Evolutionary conservation across 2,329 filamentous ascomycete species (phyloP), one percentile per base, ranked within the genome.

Genomic region (Colletotrichum sublineola): DNA sequence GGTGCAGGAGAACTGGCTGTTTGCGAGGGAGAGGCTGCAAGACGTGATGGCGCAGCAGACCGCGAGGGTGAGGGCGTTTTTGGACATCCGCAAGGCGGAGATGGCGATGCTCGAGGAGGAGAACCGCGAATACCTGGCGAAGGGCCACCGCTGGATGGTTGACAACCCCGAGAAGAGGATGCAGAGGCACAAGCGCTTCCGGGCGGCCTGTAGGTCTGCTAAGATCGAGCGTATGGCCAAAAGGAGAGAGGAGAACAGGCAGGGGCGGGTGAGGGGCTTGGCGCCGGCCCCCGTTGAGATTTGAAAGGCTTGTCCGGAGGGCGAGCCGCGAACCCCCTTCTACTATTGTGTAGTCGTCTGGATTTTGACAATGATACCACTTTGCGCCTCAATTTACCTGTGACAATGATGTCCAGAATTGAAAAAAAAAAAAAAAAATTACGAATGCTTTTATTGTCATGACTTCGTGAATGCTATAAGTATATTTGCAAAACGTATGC

Each of bases 71-170:
- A 74, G 76, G 33, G 85, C 85, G 7, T 74, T 87, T 66, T 76
- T 82, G 68, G 74, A 81, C 44, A 79, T 88, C 33, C 79, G 83
- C 7, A 78, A 84, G 55, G 75, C 79, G 14, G 86, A 87, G 76
- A 80, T 77, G 68, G 74, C 67, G 36, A 71, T 81, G 58, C 80
- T 77, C 60, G 81, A 82, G 76, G 74, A 77, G 44, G 75, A 75
- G 66, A 75, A 78, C 42, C 63, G 63, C 67, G 66, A 68, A 1
- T 14, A 75, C 56, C 71, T 31, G 74, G 78, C 61, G 70, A 77
- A 64, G 78, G 81, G 58, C 0, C 42, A 58, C 2, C 57, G 56
- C 42, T 55, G 71, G 56, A 71, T 66, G 44, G 42, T 67, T 15
- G 62, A 61, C 18, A 71, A 40, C 31, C 55, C 63, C 31, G 20